A percentile compares a stretch with the other conserved stretches of the same genome.
These are phyloP conservation scores for Pseudogymnoascus sp. DNA, from an alignment of 2,329 filamentous ascomycete species.

Conservation along the genomic window DNA sequence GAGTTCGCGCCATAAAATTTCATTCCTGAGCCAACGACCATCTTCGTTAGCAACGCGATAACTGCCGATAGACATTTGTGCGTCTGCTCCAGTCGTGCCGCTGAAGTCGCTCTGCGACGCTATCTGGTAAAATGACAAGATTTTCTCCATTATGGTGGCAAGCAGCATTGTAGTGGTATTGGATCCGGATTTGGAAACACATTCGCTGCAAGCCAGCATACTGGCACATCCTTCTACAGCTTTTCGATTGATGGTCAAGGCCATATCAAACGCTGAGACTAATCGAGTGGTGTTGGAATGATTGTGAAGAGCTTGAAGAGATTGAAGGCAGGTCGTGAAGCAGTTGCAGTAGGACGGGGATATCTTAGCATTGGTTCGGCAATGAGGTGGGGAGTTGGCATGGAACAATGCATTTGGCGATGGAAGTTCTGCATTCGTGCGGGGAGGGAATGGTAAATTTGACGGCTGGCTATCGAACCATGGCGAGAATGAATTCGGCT, in stretches of 20 bases:
- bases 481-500: background rate
- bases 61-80: slow-evolving; percentile 29
- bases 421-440: background rate
- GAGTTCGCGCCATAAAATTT: slow-evolving; percentile 42
- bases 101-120: slow-evolving; percentile 37
- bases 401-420: background rate
- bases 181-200: slow-evolving; percentile 37
- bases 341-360: slow-evolving; percentile 34
- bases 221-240: slow-evolving; percentile 42
- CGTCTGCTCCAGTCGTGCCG: slow-evolving; percentile 10
- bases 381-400: background rate
- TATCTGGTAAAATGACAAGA: slow-evolving; percentile 40
- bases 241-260: slow-evolving; percentile 40
- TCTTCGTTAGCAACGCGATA: slow-evolving; percentile 42
- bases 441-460: background rate
- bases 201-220: slow-evolving; percentile 40
- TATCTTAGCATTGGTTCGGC: background rate
- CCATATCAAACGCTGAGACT: slow-evolving; percentile 37
- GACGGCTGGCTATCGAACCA: background rate
- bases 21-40: slow-evolving; percentile 40
- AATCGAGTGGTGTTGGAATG: slow-evolving; percentile 32
- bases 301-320: slow-evolving; percentile 42
- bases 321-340: slow-evolving; percentile 40
- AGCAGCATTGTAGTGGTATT: slow-evolving; percentile 43
- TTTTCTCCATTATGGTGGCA: slow-evolving; percentile 43